Base-by-base conservation (phyloP, 148 eudicot genomes). In the Cornus kousa region DNA sequence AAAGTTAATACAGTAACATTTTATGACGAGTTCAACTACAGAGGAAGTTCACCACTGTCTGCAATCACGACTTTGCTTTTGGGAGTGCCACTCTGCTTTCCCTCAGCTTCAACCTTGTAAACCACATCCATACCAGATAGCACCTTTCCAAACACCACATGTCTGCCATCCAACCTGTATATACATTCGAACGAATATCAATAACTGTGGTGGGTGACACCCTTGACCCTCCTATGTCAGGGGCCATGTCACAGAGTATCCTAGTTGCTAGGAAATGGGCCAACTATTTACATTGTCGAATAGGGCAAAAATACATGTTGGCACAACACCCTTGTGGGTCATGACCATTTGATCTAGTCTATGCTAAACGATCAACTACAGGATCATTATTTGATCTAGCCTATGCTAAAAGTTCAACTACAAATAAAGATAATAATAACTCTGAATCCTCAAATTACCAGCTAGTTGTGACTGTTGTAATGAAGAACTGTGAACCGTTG, bases 51-150 rank as follows among this genome's bases (percentile, higher is more conserved):
- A 60, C 99, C 99, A 76, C 99, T 96, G 81, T 96, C 99, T 9
- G 84, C 88, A 22, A 96, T 88, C 37, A 84, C 84, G 4, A 96
- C 98, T 77, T 85, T 89, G 89, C 95, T 96, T 80, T 93, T 93
- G 66, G 99, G 99, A 3, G 92, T 84, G 84, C 98, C 99, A 73
- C 85, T 92, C 85, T 96, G 99, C 28, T 43, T 83, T 37, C 99
- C 99, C 83, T 96, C 99, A 9, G 99, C 99, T 92, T 96, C 99
- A 32, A 96, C 71, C 88, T 96, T 93, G 88, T 96, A 96, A 73
- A 96, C 95, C 32, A 96, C 98, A 74, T 96, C 99, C 99, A 96
- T 96, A 77, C 99, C 99, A 1, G 99, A 93, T 39, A 96, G 76
- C n/a, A 96, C 99, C 85, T 96, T 96, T 59, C 99, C 98, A 65